Conservation (phyloP, 306 rosid species). For the Medicago arabica region DNA sequence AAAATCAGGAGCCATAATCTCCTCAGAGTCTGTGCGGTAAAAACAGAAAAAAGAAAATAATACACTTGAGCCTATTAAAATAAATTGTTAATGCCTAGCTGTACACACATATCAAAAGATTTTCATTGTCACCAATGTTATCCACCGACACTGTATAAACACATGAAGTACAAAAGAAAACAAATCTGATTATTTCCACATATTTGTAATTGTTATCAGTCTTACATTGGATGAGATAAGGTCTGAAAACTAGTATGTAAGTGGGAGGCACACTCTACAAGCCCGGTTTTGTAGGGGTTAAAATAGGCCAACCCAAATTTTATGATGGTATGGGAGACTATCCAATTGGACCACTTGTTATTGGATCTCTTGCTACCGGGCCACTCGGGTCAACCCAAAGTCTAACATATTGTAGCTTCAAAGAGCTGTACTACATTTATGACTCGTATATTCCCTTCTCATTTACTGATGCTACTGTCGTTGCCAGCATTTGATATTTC, state of each 20-base stretch:
- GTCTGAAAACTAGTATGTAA: background rate
- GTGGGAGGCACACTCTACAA: background rate
- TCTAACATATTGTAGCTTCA: background rate
- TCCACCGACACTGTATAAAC: background rate
- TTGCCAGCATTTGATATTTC: conserved; percentile 16
- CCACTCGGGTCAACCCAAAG: background rate
- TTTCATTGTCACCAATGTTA: background rate
- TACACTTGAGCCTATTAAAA: background rate
- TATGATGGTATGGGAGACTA: background rate
- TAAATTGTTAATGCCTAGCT: background rate
- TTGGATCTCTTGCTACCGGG: background rate
- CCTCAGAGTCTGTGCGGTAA: background rate
- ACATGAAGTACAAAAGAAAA: conserved; percentile 5
- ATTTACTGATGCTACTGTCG: conserved; percentile 14
- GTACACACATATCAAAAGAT: background rate
- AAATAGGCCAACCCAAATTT: background rate
- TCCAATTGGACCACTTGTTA: background rate
- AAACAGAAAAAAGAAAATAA: background rate
- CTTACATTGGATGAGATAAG: background rate
- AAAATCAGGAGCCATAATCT: background rate
- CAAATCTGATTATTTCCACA: conserved; percentile 5
- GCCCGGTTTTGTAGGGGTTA: background rate
- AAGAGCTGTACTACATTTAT: background rate
- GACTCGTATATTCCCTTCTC: conserved; percentile 19
- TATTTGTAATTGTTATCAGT: conserved; percentile 1